Percentiles rank a stretch among this genome's conserved stretches.
Evolutionary conservation across 257 asterid genomes (phyloP).

Genomic region (Lycium barbarum): DNA sequence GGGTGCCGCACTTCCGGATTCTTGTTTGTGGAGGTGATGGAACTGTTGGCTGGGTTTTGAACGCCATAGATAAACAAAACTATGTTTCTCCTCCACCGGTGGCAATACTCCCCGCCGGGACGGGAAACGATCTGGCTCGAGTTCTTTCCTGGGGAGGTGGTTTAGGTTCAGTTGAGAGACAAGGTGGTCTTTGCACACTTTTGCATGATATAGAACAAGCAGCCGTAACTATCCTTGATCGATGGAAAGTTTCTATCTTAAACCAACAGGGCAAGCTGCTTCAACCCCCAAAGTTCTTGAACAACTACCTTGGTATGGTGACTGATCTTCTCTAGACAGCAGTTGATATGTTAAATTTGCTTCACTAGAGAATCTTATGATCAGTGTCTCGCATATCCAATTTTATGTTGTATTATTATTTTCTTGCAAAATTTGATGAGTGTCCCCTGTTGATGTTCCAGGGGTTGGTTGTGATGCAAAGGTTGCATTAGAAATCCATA

Average conservation of each 20-base stretch:
- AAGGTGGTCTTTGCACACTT: conserved; percentile 92
- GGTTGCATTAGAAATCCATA: conserved; percentile 98
- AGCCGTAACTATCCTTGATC: conserved; percentile 96
- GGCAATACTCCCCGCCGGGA: conserved; percentile 99
- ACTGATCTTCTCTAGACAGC: conserved; percentile 15
- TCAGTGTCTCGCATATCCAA: not conserved
- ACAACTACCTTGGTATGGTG: conserved; percentile 91
- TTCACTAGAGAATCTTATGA: not conserved
- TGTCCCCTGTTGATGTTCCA: conserved; percentile 33
- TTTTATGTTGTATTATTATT: not conserved
- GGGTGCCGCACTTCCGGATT: conserved; percentile 87
- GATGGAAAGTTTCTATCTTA: conserved; percentile 84
- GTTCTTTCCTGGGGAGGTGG: conserved; percentile 99
- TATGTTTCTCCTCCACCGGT: conserved; percentile 99
- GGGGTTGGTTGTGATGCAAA: conserved; percentile 99
- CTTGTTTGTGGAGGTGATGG: conserved; percentile 99
- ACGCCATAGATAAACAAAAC: conserved; percentile 87
- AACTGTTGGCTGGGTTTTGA: conserved; percentile 95
- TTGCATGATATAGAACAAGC: conserved; percentile 92
- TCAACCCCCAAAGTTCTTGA: conserved; percentile 76
- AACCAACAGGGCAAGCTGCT: conserved; percentile 72
- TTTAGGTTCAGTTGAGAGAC: conserved; percentile 97
- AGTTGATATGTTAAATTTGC: conserved; percentile 4
- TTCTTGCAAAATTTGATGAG: conserved; percentile 18
- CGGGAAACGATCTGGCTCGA: conserved; percentile 98